Base-by-base conservation (phyloP, 495 filamentous ascomycete species). In the Cercophora scortea region DNA sequence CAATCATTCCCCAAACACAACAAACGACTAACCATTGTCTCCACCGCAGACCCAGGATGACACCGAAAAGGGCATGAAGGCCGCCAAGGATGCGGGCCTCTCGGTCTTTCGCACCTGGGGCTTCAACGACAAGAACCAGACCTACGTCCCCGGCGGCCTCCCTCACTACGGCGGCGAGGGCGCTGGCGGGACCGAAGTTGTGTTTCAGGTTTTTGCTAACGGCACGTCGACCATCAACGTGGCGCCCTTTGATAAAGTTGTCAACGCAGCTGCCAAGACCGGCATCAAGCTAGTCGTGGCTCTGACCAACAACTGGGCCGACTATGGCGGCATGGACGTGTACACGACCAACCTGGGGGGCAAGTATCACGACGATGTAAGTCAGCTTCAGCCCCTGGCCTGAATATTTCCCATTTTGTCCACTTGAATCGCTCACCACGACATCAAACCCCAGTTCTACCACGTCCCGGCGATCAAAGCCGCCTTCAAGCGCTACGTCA, bases 31-130 rank as follows among this genome's bases (percentile, higher is more conserved):
- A 16, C 18, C 38, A 32, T n/a, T n/a, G 3, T 35, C 17, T 11
- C 7, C 38, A 16, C 11, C 15, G 6, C 32, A 77, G 53, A 75
- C 79, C 55, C 71, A 80, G 54, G 59, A 65, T n/a, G 83, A 88
- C 64, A 78, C 87, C 10, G 78, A 86, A 47, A 66, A 72, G 2
- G 83, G 81, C 12, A 69, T 86, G 52, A 61, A 58, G 10, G 74
- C 83, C 34, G 71, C 72, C 15, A 71, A 72, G 52, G 58, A 69
- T 8, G 71, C 79, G 8, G 82, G 82, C 5, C 68, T 88, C 15
- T 83, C 81, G 53, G 81, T 88, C 16, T 72, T 87, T 43, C 77
- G 86, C 5, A 80, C 85, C 17, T 87, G 84, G 84, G 84, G 83
- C 33, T 64, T 68, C 61, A 71, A 72, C 49, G 71, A 73, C 69